Percentiles rank a stretch among this genome's conserved stretches.
Conservation (phyloP, 2,329 filamentous ascomycete genomes). For the Leptodontidium sp. region DNA sequence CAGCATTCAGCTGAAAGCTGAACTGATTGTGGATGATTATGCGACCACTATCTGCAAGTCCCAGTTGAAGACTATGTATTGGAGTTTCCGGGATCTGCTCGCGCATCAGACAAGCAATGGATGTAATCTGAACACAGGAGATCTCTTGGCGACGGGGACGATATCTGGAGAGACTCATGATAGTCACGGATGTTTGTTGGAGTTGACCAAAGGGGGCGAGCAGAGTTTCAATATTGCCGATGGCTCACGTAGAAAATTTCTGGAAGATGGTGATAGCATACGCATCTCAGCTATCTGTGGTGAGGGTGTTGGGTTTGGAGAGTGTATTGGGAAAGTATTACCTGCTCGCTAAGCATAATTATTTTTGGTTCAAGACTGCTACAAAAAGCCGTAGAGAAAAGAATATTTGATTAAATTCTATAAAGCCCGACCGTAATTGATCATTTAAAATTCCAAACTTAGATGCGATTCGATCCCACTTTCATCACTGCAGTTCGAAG, state of each 20-base stretch:
- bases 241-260: slow-evolving; percentile 44
- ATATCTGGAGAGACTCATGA: slow-evolving; percentile 49
- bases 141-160: slow-evolving; percentile 54
- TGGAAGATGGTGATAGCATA: slow-evolving; percentile 52
- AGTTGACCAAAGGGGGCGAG: slow-evolving; percentile 49
- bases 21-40: slow-evolving; percentile 24
- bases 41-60: slow-evolving; percentile 43
- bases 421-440: too few relatives aligned
- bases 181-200: slow-evolving; percentile 52
- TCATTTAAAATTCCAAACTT: too few relatives aligned
- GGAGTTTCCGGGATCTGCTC: slow-evolving; percentile 51
- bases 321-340: slow-evolving; percentile 36
- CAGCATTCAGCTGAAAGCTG: slow-evolving; percentile 38
- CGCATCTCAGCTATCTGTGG: slow-evolving; percentile 30
- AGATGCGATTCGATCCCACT: too few relatives aligned
- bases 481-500: too few relatives aligned
- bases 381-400: neutral
- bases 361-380: neutral
- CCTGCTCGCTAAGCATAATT: slow-evolving; percentile 9
- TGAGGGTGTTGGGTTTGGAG: slow-evolving; percentile 42
- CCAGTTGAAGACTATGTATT: slow-evolving; percentile 49
- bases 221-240: slow-evolving; percentile 45
- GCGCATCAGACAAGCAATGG: slow-evolving; percentile 51
- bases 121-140: slow-evolving; percentile 50
- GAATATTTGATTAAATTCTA: neutral